Conservation (phyloP, 2,329 filamentous ascomycete species). For the Ambrosiella xylebori region DNA sequence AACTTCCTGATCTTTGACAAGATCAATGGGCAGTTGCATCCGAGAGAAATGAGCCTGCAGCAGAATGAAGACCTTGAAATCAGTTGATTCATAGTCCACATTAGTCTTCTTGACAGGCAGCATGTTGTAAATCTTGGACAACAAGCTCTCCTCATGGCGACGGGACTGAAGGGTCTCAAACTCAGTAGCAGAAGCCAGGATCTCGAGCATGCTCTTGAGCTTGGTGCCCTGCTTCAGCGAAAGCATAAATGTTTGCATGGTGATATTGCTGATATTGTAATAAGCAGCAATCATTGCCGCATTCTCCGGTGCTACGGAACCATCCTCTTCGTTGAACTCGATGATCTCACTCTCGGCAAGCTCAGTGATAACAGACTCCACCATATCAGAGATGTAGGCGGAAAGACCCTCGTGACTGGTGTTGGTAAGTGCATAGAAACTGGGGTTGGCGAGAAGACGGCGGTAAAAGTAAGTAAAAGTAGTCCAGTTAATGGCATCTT, state of each 20-base stretch:
- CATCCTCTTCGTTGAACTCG: conserved; percentile 86
- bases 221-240: conserved; percentile 80
- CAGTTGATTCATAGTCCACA: conserved; percentile 72
- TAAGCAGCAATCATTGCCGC: conserved; percentile 96
- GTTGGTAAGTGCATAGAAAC: conserved; percentile 81
- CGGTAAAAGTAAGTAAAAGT: conserved; percentile 98
- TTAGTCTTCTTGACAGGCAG: conserved; percentile 91
- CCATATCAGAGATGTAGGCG: conserved; percentile 81
- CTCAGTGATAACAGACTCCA: conserved; percentile 83
- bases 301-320: conserved; percentile 75
- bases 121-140: conserved; percentile 85
- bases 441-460: conserved; percentile 82
- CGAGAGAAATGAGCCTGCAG: conserved; percentile 94
- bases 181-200: conserved; percentile 89
- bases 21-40: conserved; percentile 88
- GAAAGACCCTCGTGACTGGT: conserved; percentile 87
- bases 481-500: conserved; percentile 95
- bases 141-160: conserved; percentile 72
- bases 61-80: conserved; percentile 97
- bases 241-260: conserved; percentile 95
- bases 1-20: conserved; percentile 87
- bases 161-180: conserved; percentile 92
- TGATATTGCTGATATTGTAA: conserved; percentile 98
- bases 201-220: conserved; percentile 91
- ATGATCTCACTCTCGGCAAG: conserved; percentile 87